Conservation (phyloP, 1,284 basidiomycete species). For the Puccinia polysora region DNA sequence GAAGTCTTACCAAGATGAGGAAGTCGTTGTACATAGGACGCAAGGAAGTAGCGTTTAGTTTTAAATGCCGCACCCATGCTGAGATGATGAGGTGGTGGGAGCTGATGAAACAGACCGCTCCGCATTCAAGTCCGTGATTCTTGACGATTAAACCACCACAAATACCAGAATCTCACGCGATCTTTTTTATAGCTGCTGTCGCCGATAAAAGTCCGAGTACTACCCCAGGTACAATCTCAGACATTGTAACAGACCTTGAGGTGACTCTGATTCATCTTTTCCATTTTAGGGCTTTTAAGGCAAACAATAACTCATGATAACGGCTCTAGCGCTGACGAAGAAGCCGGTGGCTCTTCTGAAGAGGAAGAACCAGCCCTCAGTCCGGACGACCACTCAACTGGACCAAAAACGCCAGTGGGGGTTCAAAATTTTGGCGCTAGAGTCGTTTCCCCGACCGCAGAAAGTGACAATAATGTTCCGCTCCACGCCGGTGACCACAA, state of each 20-base stretch:
- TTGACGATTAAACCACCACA: background rate
- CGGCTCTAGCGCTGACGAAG: conserved; percentile 1
- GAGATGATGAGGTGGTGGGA: conserved; percentile 50
- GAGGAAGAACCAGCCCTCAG: conserved; percentile 30
- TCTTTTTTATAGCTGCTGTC: background rate
- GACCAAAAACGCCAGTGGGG: conserved; percentile 18
- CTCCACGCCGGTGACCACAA: conserved; percentile 12
- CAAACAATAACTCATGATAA: conserved; percentile 20
- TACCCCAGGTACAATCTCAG: background rate
- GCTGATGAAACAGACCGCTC: conserved; percentile 37
- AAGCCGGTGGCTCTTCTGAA: conserved; percentile 37
- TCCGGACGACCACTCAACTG: conserved; percentile 30
- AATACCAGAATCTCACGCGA: background rate
- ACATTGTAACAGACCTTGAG: background rate
- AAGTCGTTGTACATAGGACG: conserved; percentile 49
- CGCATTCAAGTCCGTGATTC: conserved; percentile 19
- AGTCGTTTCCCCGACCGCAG: background rate
- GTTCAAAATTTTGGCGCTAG: background rate
- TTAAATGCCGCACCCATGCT: conserved; percentile 48
- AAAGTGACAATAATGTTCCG: conserved; percentile 6
- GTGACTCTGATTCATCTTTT: background rate
- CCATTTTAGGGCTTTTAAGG: background rate
- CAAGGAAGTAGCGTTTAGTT: conserved; percentile 47
- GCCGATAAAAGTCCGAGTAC: conserved; percentile 10
- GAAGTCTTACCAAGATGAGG: conserved; percentile 46